Evolutionary conservation across 2,329 filamentous ascomycete species (phyloP).

Genomic region (Pseudogymnoascus sp.): DNA sequence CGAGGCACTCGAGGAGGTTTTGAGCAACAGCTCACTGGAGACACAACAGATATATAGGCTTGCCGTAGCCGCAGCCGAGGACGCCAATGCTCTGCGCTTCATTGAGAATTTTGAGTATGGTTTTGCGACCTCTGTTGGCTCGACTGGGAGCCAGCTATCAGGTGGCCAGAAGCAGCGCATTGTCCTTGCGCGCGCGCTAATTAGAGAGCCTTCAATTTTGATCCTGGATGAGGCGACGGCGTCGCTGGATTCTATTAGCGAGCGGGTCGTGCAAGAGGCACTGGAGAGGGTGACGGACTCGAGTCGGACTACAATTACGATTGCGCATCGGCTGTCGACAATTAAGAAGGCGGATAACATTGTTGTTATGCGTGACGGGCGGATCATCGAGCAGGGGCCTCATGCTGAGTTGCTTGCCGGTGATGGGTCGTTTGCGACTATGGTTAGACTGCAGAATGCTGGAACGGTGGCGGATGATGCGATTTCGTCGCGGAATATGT

Average conservation of each 20-base stretch:
- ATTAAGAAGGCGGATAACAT: slow-evolving; percentile 33
- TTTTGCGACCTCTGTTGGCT: slow-evolving; percentile 43
- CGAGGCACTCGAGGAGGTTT: neutral
- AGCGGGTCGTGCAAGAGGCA: slow-evolving; percentile 42
- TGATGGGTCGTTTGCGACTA: slow-evolving; percentile 24
- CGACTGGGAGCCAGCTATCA: slow-evolving; percentile 45
- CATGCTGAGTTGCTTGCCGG: slow-evolving; percentile 25
- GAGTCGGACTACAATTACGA: slow-evolving; percentile 31
- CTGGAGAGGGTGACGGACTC: slow-evolving; percentile 24
- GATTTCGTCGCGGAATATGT: slow-evolving; percentile 10
- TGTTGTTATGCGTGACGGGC: slow-evolving; percentile 32
- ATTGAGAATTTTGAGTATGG: slow-evolving; percentile 43
- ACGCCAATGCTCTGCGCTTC: slow-evolving; percentile 52
- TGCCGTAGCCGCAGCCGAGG: slow-evolving; percentile 33
- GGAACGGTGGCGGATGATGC: slow-evolving; percentile 25
- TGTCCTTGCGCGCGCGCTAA: slow-evolving; percentile 48
- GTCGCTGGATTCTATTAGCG: slow-evolving; percentile 49
- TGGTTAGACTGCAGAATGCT: slow-evolving; percentile 11
- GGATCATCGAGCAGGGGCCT: slow-evolving; percentile 32
- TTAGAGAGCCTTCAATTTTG: slow-evolving; percentile 48
- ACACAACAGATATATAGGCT: slow-evolving; percentile 1
- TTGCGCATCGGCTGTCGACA: slow-evolving; percentile 35
- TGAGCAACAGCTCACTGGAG: neutral
- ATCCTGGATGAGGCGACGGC: slow-evolving; percentile 56
- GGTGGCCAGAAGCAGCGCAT: slow-evolving; percentile 52